Evolutionary conservation across 2,329 filamentous ascomycete genomes (phyloP), one percentile per base, ranked within the genome.

Genomic region (Talaromyces islandicus): DNA sequence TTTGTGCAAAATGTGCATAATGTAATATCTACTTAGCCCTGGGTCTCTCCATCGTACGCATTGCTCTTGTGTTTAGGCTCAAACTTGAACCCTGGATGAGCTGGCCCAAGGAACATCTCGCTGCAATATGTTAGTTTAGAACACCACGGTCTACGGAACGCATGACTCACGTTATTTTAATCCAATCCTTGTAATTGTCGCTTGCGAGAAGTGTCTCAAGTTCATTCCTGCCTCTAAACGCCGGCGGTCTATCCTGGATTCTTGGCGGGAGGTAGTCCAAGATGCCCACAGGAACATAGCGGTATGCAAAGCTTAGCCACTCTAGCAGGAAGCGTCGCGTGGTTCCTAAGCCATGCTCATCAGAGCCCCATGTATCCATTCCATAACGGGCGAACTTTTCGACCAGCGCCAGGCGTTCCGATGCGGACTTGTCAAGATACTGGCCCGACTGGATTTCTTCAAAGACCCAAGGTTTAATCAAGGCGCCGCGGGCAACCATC

Each of bases 401-500:
- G 38, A 99, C 81, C 69, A 96, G 92, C 38, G 80, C 78, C 30
- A 99, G 83, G 60, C 94, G 89, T 79, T 99, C 93, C 5, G 87
- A 83, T 2, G 93, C 89, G 3, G 90, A 91, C 76, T 99, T 99
- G 80, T 99, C 94, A 43, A 99, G 85, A 71, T 97, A 97, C 75
- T 97, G 94, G 5, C 90, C 89, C 64, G 87, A 84, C 66, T 90
- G 85, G 59, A 99, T 97, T 76, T 99, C 94, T 75, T 99, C 94
- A 71, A 97, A 99, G 64, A 99, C 81, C 94, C 94, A 99, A 0
- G 94, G 94, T 78, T 99, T 99, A 77, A 97, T 91, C 61, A 99
- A 83, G 10, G 94, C 94, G 60, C 94, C 94, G 62, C 94, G 90
- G n/a, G 88, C 94, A 63, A 97, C 86, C 94, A 99, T 97, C 71